Percentiles rank a stretch among this genome's conserved stretches.
These are phyloP conservation scores for Debaryomyces nepalensis DNA, from an alignment of 1,139 yeast genomes.

Conservation along the genomic window DNA sequence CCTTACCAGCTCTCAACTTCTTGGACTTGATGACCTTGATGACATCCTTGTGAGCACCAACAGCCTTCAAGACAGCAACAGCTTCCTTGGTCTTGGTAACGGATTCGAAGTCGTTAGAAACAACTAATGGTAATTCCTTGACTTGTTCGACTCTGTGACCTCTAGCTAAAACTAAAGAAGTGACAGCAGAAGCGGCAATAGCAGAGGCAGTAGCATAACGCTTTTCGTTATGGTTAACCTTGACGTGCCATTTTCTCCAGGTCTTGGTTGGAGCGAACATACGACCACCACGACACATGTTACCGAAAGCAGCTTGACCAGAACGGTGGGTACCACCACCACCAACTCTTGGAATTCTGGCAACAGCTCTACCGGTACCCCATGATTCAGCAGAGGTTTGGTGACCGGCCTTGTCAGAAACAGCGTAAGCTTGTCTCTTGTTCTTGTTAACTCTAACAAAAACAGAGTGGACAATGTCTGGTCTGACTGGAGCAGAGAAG, in stretches of 20 bases:
- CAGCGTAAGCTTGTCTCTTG: constrained; percentile 99
- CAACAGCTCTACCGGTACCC: constrained; percentile 99
- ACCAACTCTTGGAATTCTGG: constrained; percentile 99
- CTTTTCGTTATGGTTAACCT: constrained; percentile 99
- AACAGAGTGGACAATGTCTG: constrained; percentile 98
- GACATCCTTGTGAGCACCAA: constrained; percentile 99
- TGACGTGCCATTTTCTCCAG: constrained; percentile 99
- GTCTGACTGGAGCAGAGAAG: constrained; percentile 99
- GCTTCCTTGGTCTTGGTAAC: constrained; percentile 98
- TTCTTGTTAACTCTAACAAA: constrained; percentile 99
- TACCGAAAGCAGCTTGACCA: constrained; percentile 99
- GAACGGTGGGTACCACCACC: constrained; percentile 99
- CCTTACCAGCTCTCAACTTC: constrained; percentile 99
- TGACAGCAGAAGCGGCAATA: constrained; percentile 98
- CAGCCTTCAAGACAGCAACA: constrained; percentile 95
- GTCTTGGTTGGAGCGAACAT: constrained; percentile 99
- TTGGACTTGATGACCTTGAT: constrained; percentile 98
- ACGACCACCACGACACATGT: constrained; percentile 99
- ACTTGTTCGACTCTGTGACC: constrained; percentile 99
- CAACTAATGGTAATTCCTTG: constrained; percentile 98
- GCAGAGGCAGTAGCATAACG: constrained; percentile 99
- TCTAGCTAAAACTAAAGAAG: constrained; percentile 98
- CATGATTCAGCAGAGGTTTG: constrained; percentile 99
- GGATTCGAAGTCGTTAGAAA: constrained; percentile 90
- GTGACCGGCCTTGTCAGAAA: constrained; percentile 98